phyloP scores from a whole-genome alignment of 306 rosid genomes.

The Lablab purpureus region DNA sequence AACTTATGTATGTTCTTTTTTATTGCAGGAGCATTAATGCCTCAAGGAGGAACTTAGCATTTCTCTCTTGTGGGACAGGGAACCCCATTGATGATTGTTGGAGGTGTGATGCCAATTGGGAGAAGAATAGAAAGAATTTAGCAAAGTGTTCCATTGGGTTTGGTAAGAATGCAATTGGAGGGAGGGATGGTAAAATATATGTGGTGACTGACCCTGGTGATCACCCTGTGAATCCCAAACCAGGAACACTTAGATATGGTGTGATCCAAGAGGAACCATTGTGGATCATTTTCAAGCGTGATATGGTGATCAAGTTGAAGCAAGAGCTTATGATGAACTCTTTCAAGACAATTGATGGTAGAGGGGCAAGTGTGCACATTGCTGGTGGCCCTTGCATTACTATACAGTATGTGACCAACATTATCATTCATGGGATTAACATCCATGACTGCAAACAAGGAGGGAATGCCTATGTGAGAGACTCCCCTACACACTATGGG shows the following conservation, averaged over 20 bases:
- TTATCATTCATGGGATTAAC: slow-evolving; percentile 82
- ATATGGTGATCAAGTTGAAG: slow-evolving; percentile 78
- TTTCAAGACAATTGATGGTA: slow-evolving; percentile 87
- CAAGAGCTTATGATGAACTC: slow-evolving; percentile 86
- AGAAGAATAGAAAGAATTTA: slow-evolving; percentile 64
- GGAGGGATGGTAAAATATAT: slow-evolving; percentile 78
- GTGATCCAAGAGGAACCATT: slow-evolving; percentile 82
- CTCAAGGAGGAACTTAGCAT: slow-evolving; percentile 72
- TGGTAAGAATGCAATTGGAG: slow-evolving; percentile 86
- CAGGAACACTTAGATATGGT: slow-evolving; percentile 78
- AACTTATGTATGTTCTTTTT: neutral
- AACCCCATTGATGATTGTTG: slow-evolving; percentile 97
- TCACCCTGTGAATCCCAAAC: slow-evolving; percentile 79
- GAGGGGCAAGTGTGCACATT: slow-evolving; percentile 82
- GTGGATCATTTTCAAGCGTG: slow-evolving; percentile 80
- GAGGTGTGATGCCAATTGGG: slow-evolving; percentile 90
- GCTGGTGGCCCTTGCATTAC: slow-evolving; percentile 98
- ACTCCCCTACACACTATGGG: slow-evolving; percentile 80
- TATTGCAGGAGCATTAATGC: slow-evolving; percentile 73
- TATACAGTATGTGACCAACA: slow-evolving; percentile 73
- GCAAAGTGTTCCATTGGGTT: slow-evolving; percentile 92
- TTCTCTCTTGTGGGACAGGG: slow-evolving; percentile 74
- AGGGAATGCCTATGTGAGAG: slow-evolving; percentile 85
- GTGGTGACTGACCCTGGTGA: slow-evolving; percentile 74
- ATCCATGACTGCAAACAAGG: slow-evolving; percentile 87